Percentiles rank a stretch among this genome's conserved stretches.
Conservation (phyloP, 441 rosid species). For the Erodium moschatum region DNA sequence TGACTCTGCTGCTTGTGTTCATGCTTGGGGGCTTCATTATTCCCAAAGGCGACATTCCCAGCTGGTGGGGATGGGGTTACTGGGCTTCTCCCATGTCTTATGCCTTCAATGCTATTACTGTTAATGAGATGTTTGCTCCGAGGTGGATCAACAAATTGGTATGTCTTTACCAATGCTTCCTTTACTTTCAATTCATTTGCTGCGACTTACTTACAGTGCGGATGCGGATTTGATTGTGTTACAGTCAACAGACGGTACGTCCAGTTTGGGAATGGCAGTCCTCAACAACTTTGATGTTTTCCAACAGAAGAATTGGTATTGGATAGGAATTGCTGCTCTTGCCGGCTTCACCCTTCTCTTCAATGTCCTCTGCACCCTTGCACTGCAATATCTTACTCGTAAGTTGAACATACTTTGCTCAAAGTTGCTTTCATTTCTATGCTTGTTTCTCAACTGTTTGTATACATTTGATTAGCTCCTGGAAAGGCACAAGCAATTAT, state of each 20-base stretch:
- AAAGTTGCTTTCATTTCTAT: too few relatives aligned
- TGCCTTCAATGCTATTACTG: slow-evolving; percentile 52
- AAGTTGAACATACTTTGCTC: too few relatives aligned
- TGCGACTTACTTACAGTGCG: background rate
- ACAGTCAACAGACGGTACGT: slow-evolving; percentile 39
- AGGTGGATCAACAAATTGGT: slow-evolving; percentile 77
- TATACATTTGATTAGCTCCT: slow-evolving; percentile 34
- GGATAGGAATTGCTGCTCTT: slow-evolving; percentile 69
- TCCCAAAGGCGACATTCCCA: slow-evolving; percentile 61
- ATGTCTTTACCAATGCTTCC: background rate
- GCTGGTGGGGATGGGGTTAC: slow-evolving; percentile 79
- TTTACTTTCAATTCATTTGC: background rate
- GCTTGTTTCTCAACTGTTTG: background rate
- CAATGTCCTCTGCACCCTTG: slow-evolving; percentile 55
- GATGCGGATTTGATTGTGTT: slow-evolving; percentile 4
- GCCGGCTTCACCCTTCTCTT: slow-evolving; percentile 49
- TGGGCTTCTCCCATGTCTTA: slow-evolving; percentile 82
- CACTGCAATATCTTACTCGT: slow-evolving; percentile 32
- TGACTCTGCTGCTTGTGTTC: slow-evolving; percentile 48
- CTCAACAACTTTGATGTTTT: slow-evolving; percentile 42
- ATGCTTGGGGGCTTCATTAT: slow-evolving; percentile 77
- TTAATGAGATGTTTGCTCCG: slow-evolving; percentile 65
- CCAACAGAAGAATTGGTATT: slow-evolving; percentile 53
- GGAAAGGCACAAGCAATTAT: slow-evolving; percentile 62
- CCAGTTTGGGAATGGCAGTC: slow-evolving; percentile 41